These are phyloP conservation scores for Phaeotremella fagi DNA, from an alignment of 768 basidiomycete genomes.

Conservation along the genomic window DNA sequence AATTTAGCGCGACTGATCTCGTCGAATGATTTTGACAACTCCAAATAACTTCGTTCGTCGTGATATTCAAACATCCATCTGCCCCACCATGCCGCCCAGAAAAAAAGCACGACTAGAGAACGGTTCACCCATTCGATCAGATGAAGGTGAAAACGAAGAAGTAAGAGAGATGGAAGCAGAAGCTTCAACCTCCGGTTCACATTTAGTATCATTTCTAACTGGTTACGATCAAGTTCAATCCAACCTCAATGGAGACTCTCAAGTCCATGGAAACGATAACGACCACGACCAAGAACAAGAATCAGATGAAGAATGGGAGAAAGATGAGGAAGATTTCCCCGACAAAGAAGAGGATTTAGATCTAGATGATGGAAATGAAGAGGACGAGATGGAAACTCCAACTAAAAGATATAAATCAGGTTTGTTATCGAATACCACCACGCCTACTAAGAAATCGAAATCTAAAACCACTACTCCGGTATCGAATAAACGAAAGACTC, in stretches of 20 bases:
- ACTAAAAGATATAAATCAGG: conserved; percentile 21
- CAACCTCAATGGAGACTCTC: conserved; percentile 8
- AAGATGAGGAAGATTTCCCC: background rate
- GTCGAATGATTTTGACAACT: background rate
- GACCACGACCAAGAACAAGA: conserved; percentile 9
- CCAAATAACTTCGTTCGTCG: background rate
- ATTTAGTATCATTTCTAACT: conserved; percentile 40
- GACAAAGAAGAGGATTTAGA: too few species aligned
- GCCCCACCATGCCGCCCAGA: background rate
- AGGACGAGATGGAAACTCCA: conserved; percentile 26
- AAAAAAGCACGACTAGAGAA: background rate
- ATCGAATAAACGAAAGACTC: background rate
- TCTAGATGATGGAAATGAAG: conserved; percentile 27
- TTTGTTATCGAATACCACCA: conserved; percentile 16
- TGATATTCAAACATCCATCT: background rate
- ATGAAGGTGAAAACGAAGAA: conserved; percentile 9
- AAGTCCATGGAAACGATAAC: conserved; percentile 6
- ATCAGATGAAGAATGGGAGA: conserved; percentile 13
- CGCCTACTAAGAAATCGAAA: background rate
- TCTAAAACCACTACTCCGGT: background rate
- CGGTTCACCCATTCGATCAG: background rate
- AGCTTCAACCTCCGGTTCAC: conserved; percentile 18
- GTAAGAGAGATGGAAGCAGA: background rate
- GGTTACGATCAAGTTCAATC: conserved; percentile 24
- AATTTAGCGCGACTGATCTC: background rate